A percentile compares a stretch with the other conserved stretches of the same genome.
Evolutionary conservation across 768 basidiomycete genomes (phyloP).

Genomic region (Kwoniella bestiolae): DNA sequence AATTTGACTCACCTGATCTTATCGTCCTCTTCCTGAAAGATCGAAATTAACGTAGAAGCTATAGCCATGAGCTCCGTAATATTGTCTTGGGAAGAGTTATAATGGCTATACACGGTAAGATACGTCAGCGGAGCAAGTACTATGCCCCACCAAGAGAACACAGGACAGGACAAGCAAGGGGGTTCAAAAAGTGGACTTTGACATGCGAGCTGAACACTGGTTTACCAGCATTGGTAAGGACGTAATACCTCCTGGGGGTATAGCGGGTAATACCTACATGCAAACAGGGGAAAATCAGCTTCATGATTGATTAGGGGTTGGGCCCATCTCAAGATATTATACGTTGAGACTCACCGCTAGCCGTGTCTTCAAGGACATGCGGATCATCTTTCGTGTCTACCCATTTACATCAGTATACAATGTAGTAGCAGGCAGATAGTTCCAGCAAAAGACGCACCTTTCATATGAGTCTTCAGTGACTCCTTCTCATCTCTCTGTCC

Average conservation of each 20-base stretch:
- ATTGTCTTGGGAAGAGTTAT: conserved; percentile 64
- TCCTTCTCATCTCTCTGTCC: neutral
- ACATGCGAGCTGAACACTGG: conserved; percentile 88
- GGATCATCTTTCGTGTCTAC: conserved; percentile 9
- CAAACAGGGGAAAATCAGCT: too few species aligned
- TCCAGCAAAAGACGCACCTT: neutral
- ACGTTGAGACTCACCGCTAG: neutral
- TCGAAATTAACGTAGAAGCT: conserved; percentile 92
- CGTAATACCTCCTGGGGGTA: conserved; percentile 74
- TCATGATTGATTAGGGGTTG: too few species aligned
- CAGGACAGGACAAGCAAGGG: too few species aligned
- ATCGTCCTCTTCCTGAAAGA: conserved; percentile 91
- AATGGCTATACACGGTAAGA: conserved; percentile 64
- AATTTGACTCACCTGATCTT: conserved; percentile 59
- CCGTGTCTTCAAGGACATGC: neutral
- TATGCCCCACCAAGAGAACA: too few species aligned
- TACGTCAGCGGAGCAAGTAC: too few species aligned
- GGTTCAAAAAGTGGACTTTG: neutral
- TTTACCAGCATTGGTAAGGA: conserved; percentile 94
- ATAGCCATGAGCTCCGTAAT: conserved; percentile 83
- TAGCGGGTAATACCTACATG: conserved; percentile 1
- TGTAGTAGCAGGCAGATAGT: neutral
- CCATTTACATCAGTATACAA: neutral
- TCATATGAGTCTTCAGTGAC: neutral
- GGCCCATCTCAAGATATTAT: too few species aligned